Evolutionary conservation across 2,329 filamentous ascomycete genomes (phyloP).

Genomic region (Alternaria consortialis): DNA sequence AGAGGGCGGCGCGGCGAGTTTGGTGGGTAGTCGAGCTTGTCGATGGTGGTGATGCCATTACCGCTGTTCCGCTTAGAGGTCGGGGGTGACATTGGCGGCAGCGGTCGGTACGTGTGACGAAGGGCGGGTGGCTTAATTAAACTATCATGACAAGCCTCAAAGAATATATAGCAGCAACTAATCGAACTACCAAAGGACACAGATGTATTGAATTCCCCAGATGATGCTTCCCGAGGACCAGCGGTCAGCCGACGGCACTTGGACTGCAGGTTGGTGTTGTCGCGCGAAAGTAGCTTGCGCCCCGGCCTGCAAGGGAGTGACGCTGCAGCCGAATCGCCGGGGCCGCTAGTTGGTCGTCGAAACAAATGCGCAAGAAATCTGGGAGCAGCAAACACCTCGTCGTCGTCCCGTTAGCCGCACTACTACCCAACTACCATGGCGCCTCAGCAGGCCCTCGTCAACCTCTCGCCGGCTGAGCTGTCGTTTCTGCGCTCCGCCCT

Average conservation of each 20-base stretch:
- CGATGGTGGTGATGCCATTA: conserved; percentile 49
- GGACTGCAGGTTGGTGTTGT: conserved; percentile 39
- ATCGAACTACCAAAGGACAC: not conserved
- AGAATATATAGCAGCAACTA: not conserved
- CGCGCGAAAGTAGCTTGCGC: conserved; percentile 27
- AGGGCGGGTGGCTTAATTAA: conserved; percentile 24
- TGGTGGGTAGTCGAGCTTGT: conserved; percentile 61
- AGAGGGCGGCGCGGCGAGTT: conserved; percentile 53
- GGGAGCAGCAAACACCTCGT: conserved; percentile 15
- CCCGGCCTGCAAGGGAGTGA: conserved; percentile 21
- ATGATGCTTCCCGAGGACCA: conserved; percentile 5
- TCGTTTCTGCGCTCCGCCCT: conserved; percentile 93
- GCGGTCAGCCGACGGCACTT: conserved; percentile 33
- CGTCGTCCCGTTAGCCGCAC: conserved; percentile 15
- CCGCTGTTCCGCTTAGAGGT: conserved; percentile 44
- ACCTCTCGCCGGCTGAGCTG: conserved; percentile 93
- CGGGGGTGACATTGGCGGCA: conserved; percentile 41
- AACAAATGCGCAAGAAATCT: conserved; percentile 21
- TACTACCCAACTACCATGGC: conserved; percentile 36
- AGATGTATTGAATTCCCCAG: not conserved
- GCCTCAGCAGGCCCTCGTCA: conserved; percentile 63
- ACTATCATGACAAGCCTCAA: conserved; percentile 11
- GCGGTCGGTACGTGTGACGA: conserved; percentile 28
- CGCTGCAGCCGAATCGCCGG: conserved; percentile 31
- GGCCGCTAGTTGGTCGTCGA: conserved; percentile 19